phyloP scores from a whole-genome alignment of 768 basidiomycete genomes.

The Candolleomyces aberdarensis region DNA sequence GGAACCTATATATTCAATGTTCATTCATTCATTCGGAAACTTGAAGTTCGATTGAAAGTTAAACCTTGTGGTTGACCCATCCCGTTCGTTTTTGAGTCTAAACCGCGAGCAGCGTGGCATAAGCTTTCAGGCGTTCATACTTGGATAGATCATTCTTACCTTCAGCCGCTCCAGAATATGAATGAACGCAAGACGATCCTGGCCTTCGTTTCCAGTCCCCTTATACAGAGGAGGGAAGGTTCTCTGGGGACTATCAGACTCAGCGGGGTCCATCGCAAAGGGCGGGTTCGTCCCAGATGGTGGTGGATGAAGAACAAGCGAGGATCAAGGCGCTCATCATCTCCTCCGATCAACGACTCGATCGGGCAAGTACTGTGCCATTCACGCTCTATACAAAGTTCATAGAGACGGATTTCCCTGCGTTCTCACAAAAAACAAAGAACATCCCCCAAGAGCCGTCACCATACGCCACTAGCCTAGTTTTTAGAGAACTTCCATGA shows the following conservation, averaged over 20 bases:
- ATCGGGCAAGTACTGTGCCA: too few species aligned
- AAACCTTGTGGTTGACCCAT: conserved; percentile 85
- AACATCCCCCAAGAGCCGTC: too few species aligned
- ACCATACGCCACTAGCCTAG: too few species aligned
- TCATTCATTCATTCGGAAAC: neutral
- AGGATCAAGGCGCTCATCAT: too few species aligned
- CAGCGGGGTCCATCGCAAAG: too few species aligned
- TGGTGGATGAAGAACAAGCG: too few species aligned
- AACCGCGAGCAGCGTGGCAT: neutral
- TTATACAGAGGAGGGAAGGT: conserved; percentile 59
- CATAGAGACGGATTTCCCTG: too few species aligned
- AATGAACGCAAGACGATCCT: conserved; percentile 84
- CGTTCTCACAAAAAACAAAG: too few species aligned
- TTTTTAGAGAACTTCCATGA: too few species aligned
- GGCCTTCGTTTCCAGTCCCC: conserved; percentile 46
- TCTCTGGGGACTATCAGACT: conserved; percentile 24
- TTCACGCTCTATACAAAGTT: too few species aligned
- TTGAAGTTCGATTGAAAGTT: neutral
- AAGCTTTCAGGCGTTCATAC: neutral
- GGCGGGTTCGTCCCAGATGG: too few species aligned
- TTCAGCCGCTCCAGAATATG: conserved; percentile 88
- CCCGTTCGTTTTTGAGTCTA: conserved; percentile 95
- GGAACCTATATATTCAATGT: conserved; percentile 54
- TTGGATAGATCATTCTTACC: conserved; percentile 36
- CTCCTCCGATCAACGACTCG: too few species aligned